A percentile compares a stretch with the other conserved stretches of the same genome.
These are phyloP conservation scores for Neotropicomus parvogracilis DNA, from an alignment of 1,284 basidiomycete genomes.

Conservation along the genomic window DNA sequence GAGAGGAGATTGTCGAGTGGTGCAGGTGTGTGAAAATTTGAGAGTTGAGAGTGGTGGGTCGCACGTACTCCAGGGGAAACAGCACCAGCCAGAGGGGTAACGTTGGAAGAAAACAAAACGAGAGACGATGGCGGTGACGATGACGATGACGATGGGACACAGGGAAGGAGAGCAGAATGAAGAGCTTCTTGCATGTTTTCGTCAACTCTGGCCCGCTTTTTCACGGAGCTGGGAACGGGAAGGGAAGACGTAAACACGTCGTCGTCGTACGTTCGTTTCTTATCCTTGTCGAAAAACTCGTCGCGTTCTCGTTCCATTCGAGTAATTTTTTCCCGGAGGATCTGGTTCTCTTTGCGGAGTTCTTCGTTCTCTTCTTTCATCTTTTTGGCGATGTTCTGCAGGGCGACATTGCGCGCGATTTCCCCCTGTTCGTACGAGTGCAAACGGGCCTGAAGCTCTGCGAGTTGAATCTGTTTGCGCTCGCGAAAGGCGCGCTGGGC, in stretches of 20 bases:
- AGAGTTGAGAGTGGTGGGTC: constrained; percentile 13
- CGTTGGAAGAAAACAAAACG: constrained; percentile 17
- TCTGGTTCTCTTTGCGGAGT: constrained; percentile 60
- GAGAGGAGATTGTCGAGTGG: constrained; percentile 35
- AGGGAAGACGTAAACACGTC: constrained; percentile 38
- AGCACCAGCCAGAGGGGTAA: not conserved
- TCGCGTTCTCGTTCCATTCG: constrained; percentile 46
- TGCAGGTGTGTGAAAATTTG: constrained; percentile 23
- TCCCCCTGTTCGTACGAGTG: constrained; percentile 87
- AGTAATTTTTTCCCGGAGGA: constrained; percentile 59
- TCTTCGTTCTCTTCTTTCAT: constrained; percentile 85
- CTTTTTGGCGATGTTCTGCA: constrained; percentile 82
- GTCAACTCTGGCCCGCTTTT: constrained; percentile 44
- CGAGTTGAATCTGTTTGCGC: constrained; percentile 84
- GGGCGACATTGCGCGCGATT: constrained; percentile 82
- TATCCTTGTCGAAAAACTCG: constrained; percentile 38
- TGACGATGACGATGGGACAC: constrained; percentile 21
- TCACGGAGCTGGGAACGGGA: constrained; percentile 14
- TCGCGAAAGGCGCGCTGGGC: constrained; percentile 91
- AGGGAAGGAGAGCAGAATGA: constrained; percentile 29
- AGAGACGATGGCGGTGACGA: constrained; percentile 23
- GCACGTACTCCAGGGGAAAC: constrained; percentile 11
- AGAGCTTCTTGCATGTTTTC: constrained; percentile 32
- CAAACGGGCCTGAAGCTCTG: constrained; percentile 85
- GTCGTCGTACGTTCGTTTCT: constrained; percentile 57